Percentiles rank a stretch among this genome's conserved stretches.
These are phyloP conservation scores for Polyporus tsugae DNA, from an alignment of 1,284 basidiomycete genomes.

Conservation along the genomic window DNA sequence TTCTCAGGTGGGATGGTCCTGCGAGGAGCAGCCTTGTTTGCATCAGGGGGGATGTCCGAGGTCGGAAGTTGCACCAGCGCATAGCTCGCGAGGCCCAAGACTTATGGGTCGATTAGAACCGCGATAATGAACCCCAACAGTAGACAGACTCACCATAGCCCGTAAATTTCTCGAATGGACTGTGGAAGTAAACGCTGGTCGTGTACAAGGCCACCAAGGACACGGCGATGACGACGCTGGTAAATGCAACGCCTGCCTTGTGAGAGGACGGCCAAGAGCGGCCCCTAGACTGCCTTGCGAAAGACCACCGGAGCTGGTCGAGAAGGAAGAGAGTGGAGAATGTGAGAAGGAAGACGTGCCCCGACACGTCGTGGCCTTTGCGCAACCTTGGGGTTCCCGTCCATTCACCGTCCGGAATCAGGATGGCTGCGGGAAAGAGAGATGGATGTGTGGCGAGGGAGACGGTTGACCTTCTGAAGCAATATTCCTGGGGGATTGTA, in stretches of 20 bases:
- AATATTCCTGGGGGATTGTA: constrained; percentile 66
- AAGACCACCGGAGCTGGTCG: constrained; percentile 71
- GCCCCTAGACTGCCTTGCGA: constrained; percentile 38
- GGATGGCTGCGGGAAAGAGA: constrained; percentile 60
- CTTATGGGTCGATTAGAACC: constrained; percentile 3
- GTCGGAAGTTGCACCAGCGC: constrained; percentile 23
- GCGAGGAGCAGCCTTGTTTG: not conserved
- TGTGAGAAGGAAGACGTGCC: constrained; percentile 93
- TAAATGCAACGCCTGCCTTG: constrained; percentile 52
- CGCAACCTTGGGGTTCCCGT: constrained; percentile 62
- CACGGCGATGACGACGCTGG: constrained; percentile 62
- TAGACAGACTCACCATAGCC: constrained; percentile 72
- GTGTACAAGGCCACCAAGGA: constrained; percentile 83
- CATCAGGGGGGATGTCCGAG: not conserved
- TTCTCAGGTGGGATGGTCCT: not conserved
- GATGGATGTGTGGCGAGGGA: constrained; percentile 69
- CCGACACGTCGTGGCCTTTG: constrained; percentile 93
- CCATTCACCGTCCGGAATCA: constrained; percentile 53
- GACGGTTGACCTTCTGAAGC: constrained; percentile 59
- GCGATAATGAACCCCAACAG: not conserved
- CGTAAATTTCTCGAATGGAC: constrained; percentile 85
- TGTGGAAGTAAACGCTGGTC: constrained; percentile 93
- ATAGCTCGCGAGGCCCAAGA: constrained; percentile 23
- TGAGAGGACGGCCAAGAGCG: constrained; percentile 52
- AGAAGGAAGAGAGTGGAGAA: constrained; percentile 84